Base-by-base conservation (phyloP, 169 alveolate genomes). In the Plasmodium fragile region DNA sequence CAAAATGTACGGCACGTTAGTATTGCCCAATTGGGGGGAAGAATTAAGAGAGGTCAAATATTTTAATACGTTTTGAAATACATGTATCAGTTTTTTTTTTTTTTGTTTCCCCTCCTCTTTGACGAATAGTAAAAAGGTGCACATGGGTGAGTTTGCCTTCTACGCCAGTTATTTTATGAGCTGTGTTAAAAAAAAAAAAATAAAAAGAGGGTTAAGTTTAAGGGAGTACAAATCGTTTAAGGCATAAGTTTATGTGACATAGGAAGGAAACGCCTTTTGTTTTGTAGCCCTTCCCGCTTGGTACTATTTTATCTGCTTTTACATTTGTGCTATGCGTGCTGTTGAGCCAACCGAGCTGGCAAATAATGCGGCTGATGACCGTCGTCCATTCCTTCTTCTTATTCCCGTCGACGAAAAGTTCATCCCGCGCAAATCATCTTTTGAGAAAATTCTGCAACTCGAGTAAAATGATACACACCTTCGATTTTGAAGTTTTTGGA, bases 401-500 rank as follows among this genome's bases (percentile, higher is more conserved):
- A 84, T 72, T 84, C 59, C 93, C 93, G 22, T 55, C 75, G 80
- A 65, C 84, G 59, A 84, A 84, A 73, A n/a, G 65, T 84, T 45
- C 30, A 18, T 6, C 81, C 18, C 49, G 59, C 79, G 78, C 28
- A 30, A 84, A 41, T 59, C 75, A 70, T 10, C 39, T 53, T 32
- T 52, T 32, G 41, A 84, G 41, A 73, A 28, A 73, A 1, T 77
- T 87, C 49, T n/a, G 18, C 16, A 75, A 6, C 49, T 87, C 70
- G 18, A 75, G 59, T 77, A 87, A 87, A 77, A 87, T 87, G 93
- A 87, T 87, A 87, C 39, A 87, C 78, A 22, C 85, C 11, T 87
- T 87, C 25, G 93, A 87, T 87, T 87, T 87, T 71, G 93, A 87
- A 77, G 93, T 87, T 32, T 87, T 87, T 49, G 93, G 93, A 75